Evolutionary conservation across 2,329 filamentous ascomycete species (phyloP).

Genomic region (Aureobasidium sp.): DNA sequence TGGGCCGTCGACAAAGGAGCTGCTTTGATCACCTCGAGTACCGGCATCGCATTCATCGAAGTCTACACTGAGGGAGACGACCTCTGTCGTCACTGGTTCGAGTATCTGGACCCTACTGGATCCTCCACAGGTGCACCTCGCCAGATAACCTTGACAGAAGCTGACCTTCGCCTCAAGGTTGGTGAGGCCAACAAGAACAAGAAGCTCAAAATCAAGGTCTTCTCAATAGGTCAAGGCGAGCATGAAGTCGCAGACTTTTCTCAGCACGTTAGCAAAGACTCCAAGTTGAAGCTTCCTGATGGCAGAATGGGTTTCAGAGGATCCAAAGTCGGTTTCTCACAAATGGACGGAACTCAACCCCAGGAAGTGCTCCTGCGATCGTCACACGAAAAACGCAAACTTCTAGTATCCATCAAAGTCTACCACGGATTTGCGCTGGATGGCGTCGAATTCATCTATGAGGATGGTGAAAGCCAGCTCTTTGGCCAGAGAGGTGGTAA

Average conservation of each 20-base stretch:
- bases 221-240: constrained; percentile 67
- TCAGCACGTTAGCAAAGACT: constrained; percentile 61
- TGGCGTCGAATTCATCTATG: constrained; percentile 88
- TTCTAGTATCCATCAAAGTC: constrained; percentile 67
- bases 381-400: constrained; percentile 58
- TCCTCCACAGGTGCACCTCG: constrained; percentile 53
- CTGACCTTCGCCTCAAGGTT: constrained; percentile 62
- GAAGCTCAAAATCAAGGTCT: constrained; percentile 61
- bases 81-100: constrained; percentile 72
- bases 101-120: constrained; percentile 61
- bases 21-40: constrained; percentile 68
- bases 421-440: constrained; percentile 73
- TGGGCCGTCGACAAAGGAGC: constrained; percentile 76
- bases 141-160: constrained; percentile 68
- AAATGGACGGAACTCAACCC: constrained; percentile 61
- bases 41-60: constrained; percentile 80
- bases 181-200: constrained; percentile 67
- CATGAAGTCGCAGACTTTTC: constrained; percentile 72
- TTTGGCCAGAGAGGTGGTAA: constrained; percentile 77
- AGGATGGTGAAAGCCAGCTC: constrained; percentile 74
- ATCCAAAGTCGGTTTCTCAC: constrained; percentile 63
- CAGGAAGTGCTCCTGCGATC: constrained; percentile 71
- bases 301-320: constrained; percentile 69
- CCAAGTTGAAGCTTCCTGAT: constrained; percentile 67
- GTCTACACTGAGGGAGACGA: constrained; percentile 75